phyloP scores from a whole-genome alignment of 169 alveolate species.

The Plasmodium knowlesi region DNA sequence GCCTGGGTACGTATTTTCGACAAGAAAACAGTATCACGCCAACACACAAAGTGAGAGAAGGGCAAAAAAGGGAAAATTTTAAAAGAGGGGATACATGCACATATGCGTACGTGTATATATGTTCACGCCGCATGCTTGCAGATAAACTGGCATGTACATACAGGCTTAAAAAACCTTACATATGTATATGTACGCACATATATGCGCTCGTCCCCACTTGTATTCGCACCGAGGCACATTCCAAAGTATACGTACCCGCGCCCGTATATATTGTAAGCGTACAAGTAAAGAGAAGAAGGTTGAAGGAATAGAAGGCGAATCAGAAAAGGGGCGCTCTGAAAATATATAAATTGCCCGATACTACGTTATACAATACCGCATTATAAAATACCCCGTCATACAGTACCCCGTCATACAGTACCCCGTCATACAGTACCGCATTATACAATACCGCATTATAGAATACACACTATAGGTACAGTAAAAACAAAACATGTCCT shows the following conservation, averaged over 20 bases:
- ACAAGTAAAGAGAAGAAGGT: neutral
- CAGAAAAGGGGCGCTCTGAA: neutral
- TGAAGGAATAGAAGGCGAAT: neutral
- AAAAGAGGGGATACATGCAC: neutral
- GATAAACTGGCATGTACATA: neutral
- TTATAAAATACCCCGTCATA: too few relatives aligned
- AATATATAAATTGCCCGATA: neutral
- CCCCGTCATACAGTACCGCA: too few relatives aligned
- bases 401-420: too few relatives aligned
- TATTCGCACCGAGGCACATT: neutral
- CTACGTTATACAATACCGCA: neutral
- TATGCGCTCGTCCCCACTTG: neutral
- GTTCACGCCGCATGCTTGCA: neutral
- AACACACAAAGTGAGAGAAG: neutral
- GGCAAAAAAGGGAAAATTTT: neutral
- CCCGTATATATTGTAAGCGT: neutral
- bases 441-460: neutral
- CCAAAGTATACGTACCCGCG: neutral
- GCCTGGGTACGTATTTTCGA: neutral
- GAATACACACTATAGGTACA: neutral
- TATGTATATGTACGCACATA: neutral
- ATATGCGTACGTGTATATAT: neutral
- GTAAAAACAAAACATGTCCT: slow-evolving; percentile 39
- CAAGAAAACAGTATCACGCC: neutral
- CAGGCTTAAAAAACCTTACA: slow-evolving; percentile 1